Evolutionary conservation across 179 eudicot genomes (phyloP).

Genomic region (Camellia oleifera): DNA sequence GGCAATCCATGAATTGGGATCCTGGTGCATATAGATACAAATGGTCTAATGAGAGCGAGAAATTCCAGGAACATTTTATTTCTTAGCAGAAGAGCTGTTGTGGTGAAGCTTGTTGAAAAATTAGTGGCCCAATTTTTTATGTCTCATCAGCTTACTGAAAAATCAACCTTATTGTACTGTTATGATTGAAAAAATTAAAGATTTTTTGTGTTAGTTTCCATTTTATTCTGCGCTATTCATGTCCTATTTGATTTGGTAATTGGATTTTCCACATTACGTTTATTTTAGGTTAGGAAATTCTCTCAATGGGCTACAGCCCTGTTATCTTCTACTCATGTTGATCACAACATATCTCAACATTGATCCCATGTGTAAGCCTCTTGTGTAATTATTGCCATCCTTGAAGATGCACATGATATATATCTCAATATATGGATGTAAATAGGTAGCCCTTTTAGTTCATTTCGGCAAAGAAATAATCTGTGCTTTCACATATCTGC

Average conservation of each 20-base stretch:
- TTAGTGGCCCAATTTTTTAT: too few species aligned
- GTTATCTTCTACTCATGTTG: background rate
- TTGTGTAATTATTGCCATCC: background rate
- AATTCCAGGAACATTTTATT: too few species aligned
- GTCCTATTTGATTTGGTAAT: background rate
- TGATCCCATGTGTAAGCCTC: background rate
- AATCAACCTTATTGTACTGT: too few species aligned
- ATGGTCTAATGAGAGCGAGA: too few species aligned
- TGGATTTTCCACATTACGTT: background rate
- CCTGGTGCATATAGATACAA: too few species aligned
- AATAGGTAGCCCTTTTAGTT: background rate
- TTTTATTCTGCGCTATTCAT: too few species aligned
- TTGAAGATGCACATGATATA: background rate
- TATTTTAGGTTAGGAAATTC: background rate
- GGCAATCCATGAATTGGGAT: too few species aligned
- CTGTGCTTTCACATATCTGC: slow-evolving; percentile 24
- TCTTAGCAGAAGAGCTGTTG: background rate
- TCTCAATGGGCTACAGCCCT: background rate
- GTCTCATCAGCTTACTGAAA: too few species aligned
- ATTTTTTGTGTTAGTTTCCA: too few species aligned
- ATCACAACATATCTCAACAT: background rate
- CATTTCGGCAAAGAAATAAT: background rate
- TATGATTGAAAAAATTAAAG: too few species aligned
- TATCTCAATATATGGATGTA: background rate
- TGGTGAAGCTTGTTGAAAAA: background rate